Evolutionary conservation across 139 green algal species (phyloP).

Genomic region (Micromonas commoda): DNA sequence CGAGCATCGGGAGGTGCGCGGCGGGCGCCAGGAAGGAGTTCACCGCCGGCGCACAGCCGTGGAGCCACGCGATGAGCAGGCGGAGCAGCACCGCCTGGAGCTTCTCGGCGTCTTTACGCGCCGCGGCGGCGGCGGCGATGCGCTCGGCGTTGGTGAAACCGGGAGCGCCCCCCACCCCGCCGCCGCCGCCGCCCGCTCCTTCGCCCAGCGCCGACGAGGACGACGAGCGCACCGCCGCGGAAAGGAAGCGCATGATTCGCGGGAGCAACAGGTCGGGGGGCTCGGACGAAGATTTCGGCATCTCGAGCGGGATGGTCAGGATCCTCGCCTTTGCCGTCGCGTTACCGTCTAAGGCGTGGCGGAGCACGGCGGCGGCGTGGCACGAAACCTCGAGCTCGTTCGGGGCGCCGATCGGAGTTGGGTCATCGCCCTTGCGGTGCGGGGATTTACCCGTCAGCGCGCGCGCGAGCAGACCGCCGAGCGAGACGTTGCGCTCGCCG

Average conservation of each 20-base stretch:
- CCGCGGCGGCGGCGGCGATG: background rate
- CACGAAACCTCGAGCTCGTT: background rate
- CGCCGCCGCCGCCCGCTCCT: background rate
- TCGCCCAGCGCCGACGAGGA: background rate
- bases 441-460: conserved; percentile 2
- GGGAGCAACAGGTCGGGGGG: conserved; percentile 40
- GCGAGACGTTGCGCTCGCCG: background rate
- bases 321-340: conserved; percentile 32
- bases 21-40: conserved; percentile 42
- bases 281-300: conserved; percentile 27
- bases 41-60: conserved; percentile 50
- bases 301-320: conserved; percentile 38
- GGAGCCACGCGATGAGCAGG: conserved; percentile 61
- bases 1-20: conserved; percentile 45
- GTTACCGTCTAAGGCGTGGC: conserved; percentile 36
- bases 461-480: conserved; percentile 22
- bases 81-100: conserved; percentile 48
- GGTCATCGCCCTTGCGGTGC: no score
- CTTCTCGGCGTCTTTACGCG: conserved; percentile 16
- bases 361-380: conserved; percentile 15
- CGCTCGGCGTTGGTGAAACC: background rate
- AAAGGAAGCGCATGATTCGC: conserved; percentile 34
- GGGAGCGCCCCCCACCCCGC: background rate
- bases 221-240: conserved; percentile 1
- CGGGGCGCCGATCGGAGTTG: background rate